Conservation (phyloP, 1,284 basidiomycete genomes). For the Cerrena zonata region DNA sequence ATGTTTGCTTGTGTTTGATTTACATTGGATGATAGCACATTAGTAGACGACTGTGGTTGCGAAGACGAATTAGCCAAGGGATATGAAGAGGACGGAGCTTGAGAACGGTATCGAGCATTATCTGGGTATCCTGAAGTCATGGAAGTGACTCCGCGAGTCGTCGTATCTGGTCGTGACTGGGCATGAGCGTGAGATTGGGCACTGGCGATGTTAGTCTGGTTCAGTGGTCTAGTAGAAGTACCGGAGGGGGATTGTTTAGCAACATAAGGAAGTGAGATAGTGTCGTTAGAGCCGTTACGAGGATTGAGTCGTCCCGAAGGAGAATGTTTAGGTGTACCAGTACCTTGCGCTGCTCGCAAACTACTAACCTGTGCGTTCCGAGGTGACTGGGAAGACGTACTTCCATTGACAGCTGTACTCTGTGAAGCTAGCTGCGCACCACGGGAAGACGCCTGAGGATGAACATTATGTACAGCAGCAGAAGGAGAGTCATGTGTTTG, state of each 20-base stretch:
- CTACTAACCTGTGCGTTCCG: constrained; percentile 12
- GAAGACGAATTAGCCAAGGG: constrained; percentile 13
- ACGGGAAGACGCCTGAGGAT: background rate
- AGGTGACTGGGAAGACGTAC: constrained; percentile 13
- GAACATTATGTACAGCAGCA: background rate
- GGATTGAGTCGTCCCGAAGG: constrained; percentile 22
- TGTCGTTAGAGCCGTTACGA: constrained; percentile 29
- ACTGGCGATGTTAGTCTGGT: constrained; percentile 17
- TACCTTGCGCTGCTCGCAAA: constrained; percentile 1
- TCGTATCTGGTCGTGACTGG: constrained; percentile 26
- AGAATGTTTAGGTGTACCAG: constrained; percentile 25
- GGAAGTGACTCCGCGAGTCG: background rate
- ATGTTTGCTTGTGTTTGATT: constrained; percentile 6
- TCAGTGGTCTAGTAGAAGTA: constrained; percentile 18
- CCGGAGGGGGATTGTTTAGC: constrained; percentile 21
- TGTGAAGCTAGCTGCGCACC: background rate
- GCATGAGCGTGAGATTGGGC: constrained; percentile 15
- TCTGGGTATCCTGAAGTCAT: constrained; percentile 30
- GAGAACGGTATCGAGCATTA: constrained; percentile 25
- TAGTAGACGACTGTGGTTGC: constrained; percentile 8
- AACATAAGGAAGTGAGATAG: constrained; percentile 21
- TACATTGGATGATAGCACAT: constrained; percentile 12
- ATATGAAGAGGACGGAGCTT: constrained; percentile 20
- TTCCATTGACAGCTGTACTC: background rate
- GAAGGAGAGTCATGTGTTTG: background rate